Conservation (phyloP, 768 basidiomycete genomes). For the Suillus tomentosus region DNA sequence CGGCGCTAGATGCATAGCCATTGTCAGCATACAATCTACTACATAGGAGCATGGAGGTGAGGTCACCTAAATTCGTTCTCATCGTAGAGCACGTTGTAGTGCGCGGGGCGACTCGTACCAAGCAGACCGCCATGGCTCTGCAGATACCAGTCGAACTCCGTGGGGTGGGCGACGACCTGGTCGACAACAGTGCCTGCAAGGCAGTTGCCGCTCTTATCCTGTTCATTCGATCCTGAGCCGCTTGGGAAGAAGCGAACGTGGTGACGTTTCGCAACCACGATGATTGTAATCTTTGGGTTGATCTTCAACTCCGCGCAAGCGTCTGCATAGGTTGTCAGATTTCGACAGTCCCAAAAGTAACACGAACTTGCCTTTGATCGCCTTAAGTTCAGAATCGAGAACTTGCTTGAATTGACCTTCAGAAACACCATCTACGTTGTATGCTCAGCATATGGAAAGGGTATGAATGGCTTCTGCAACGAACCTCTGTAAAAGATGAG, state of each 20-base stretch:
- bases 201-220: constrained; percentile 71
- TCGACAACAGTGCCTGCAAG: constrained; percentile 81
- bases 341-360: neutral
- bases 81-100: constrained; percentile 47
- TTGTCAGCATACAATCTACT: constrained; percentile 13
- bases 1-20: constrained; percentile 43
- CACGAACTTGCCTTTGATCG: constrained; percentile 51
- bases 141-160: constrained; percentile 78
- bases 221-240: constrained; percentile 36
- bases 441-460: constrained; percentile 12
- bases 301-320: constrained; percentile 65
- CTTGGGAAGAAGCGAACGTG: constrained; percentile 56
- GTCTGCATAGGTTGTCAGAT: constrained; percentile 38
- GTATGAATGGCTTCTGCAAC: constrained; percentile 6
- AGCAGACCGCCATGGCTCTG: constrained; percentile 77
- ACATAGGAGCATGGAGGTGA: neutral
- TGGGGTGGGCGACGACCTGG: constrained; percentile 64
- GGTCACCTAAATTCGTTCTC: constrained; percentile 64
- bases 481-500: constrained; percentile 80
- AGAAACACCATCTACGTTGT: constrained; percentile 51
- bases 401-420: constrained; percentile 52
- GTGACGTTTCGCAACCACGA: constrained; percentile 72
- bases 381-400: constrained; percentile 60
- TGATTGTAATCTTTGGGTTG: constrained; percentile 67
- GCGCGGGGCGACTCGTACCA: constrained; percentile 72